Evolutionary conservation across 2,329 filamentous ascomycete genomes (phyloP).

Genomic region (Aspergillus sp.): DNA sequence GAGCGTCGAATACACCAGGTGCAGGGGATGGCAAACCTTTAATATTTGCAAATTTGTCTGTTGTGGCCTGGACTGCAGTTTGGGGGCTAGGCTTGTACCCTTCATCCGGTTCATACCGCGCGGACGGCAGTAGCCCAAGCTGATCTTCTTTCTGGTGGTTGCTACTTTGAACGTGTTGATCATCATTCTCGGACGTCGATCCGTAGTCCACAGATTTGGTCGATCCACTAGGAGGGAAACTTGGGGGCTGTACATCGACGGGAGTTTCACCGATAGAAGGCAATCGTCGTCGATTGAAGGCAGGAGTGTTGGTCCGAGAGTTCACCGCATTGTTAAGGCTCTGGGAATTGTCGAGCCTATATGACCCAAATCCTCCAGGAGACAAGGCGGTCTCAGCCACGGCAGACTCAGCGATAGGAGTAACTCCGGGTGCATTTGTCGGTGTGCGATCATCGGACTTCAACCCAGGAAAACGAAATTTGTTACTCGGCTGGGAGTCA

Average conservation of each 20-base stretch:
- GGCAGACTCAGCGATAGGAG: conserved; percentile 80
- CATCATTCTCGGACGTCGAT: conserved; percentile 47
- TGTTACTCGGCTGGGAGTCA: conserved; percentile 48
- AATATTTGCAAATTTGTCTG: conserved; percentile 57
- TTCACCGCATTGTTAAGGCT: conserved; percentile 69
- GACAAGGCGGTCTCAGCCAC: conserved; percentile 60
- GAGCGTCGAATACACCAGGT: conserved; percentile 60
- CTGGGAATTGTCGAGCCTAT: conserved; percentile 58
- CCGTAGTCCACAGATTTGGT: conserved; percentile 47
- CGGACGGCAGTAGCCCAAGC: conserved; percentile 41
- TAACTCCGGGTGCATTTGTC: conserved; percentile 72
- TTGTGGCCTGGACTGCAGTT: conserved; percentile 67
- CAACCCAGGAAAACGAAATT: conserved; percentile 63
- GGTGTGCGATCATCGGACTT: conserved; percentile 65
- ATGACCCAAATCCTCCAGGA: conserved; percentile 65
- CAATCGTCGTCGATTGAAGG: conserved; percentile 63
- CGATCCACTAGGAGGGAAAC: conserved; percentile 40
- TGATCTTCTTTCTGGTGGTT: conserved; percentile 1
- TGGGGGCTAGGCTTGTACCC: conserved; percentile 50
- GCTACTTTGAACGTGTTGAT: conserved; percentile 30
- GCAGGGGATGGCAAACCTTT: conserved; percentile 67
- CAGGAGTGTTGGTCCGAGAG: conserved; percentile 61
- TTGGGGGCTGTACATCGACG: conserved; percentile 48
- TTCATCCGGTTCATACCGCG: conserved; percentile 44
- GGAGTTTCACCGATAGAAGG: conserved; percentile 75